Conservation (phyloP, 768 basidiomycete species). For the Tulasnella sp. region DNA sequence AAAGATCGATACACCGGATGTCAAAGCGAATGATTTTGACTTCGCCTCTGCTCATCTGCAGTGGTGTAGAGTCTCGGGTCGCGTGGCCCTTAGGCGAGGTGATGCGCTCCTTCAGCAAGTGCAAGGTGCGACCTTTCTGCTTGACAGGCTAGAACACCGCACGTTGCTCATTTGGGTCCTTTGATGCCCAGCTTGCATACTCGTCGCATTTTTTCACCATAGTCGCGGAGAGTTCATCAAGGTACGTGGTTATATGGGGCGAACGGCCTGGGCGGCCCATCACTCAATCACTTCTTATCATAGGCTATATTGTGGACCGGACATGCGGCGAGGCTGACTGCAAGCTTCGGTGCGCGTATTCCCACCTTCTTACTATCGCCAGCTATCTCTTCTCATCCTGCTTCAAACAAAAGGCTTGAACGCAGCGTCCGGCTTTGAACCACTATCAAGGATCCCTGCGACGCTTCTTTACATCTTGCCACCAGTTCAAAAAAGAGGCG, state of each 20-base stretch:
- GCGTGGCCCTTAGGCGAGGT: constrained; percentile 4
- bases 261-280: too few relatives aligned
- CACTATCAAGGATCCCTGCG: neutral
- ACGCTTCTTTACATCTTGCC: neutral
- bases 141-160: neutral
- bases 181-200: neutral
- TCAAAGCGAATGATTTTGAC: neutral
- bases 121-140: neutral
- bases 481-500: neutral
- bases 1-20: neutral
- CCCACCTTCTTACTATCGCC: too few relatives aligned
- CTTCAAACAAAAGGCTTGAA: neutral
- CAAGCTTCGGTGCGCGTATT: too few relatives aligned
- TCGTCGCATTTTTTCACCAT: constrained; percentile 8
- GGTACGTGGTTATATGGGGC: neutral
- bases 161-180: neutral
- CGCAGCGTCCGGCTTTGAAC: constrained; percentile 2
- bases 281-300: too few relatives aligned
- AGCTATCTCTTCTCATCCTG: too few relatives aligned
- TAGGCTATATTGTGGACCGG: too few relatives aligned
- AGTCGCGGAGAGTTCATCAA: constrained; percentile 2
- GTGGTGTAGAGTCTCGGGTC: neutral
- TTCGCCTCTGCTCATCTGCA: neutral
- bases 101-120: constrained; percentile 2
- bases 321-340: too few relatives aligned